Conservation (phyloP, 441 rosid species). For the Mallotus repandus region DNA sequence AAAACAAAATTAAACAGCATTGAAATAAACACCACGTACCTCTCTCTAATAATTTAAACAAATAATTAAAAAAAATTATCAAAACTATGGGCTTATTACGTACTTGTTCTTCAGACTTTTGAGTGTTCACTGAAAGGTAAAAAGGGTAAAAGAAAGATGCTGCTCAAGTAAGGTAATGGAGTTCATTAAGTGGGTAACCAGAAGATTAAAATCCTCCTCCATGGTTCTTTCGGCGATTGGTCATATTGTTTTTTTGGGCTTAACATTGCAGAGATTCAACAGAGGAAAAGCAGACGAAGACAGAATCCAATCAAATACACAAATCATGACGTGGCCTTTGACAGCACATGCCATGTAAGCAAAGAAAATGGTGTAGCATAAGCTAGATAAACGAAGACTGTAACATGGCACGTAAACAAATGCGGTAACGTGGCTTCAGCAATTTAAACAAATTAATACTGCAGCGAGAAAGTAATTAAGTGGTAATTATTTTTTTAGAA, state of each 20-base stretch:
- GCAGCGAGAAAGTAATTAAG: too few species aligned
- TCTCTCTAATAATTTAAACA: neutral
- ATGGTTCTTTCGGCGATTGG: conserved; percentile 51
- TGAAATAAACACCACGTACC: neutral
- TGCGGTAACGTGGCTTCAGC: too few species aligned
- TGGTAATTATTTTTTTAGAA: too few species aligned
- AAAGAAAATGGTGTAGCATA: too few species aligned
- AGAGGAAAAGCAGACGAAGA: conserved; percentile 26
- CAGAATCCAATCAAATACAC: conserved; percentile 27
- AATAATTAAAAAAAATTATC: neutral
- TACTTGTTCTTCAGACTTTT: conserved; percentile 49
- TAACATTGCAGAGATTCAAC: conserved; percentile 30
- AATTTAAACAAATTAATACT: too few species aligned
- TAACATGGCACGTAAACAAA: too few species aligned
- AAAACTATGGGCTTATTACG: conserved; percentile 23
- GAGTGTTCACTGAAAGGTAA: conserved; percentile 51
- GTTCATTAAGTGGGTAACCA: conserved; percentile 73
- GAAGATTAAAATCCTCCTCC: conserved; percentile 63
- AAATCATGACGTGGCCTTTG: too few species aligned
- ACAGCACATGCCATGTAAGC: too few species aligned
- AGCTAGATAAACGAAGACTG: too few species aligned
- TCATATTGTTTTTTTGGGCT: conserved; percentile 43
- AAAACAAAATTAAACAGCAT: conserved; percentile 14
- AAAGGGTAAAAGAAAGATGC: conserved; percentile 29
- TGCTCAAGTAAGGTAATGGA: conserved; percentile 22